Evolutionary conservation across 306 rosid species (phyloP).

Genomic region (Prunus campanulata): DNA sequence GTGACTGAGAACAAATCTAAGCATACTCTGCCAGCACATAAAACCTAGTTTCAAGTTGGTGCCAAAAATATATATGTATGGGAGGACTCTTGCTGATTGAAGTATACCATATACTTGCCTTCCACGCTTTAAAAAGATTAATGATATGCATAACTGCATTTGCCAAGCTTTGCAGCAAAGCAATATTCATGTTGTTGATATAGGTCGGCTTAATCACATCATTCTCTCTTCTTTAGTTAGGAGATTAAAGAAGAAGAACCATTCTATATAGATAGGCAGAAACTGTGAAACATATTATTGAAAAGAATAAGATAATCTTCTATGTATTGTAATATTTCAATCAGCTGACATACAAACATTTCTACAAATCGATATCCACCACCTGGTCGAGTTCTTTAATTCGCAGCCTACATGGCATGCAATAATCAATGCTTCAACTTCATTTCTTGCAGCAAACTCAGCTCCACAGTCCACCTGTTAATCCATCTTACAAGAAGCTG

Average conservation of each 20-base stretch:
- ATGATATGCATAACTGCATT: constrained; percentile 19
- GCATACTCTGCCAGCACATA: background rate
- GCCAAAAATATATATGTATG: background rate
- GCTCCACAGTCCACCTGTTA: constrained; percentile 8
- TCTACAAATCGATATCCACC: constrained; percentile 30
- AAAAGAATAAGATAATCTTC: too few species aligned
- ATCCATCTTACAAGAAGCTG: background rate
- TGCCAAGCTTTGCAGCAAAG: constrained; percentile 65
- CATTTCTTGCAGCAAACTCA: constrained; percentile 2
- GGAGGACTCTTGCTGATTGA: background rate
- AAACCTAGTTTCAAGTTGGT: background rate
- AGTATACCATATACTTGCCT: constrained; percentile 46
- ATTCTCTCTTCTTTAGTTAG: too few species aligned
- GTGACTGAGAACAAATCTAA: background rate
- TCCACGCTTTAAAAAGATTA: constrained; percentile 34
- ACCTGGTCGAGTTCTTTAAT: constrained; percentile 25
- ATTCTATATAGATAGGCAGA: background rate
- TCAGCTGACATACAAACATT: constrained; percentile 28
- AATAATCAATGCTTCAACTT: constrained; percentile 12
- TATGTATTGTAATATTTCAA: constrained; percentile 19
- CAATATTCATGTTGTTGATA: constrained; percentile 13
- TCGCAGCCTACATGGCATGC: constrained; percentile 36
- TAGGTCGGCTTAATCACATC: background rate
- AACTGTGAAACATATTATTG: background rate
- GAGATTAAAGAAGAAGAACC: background rate